phyloP scores from a whole-genome alignment of 2,329 filamentous ascomycete species.

The Arachnomyces sp. region DNA sequence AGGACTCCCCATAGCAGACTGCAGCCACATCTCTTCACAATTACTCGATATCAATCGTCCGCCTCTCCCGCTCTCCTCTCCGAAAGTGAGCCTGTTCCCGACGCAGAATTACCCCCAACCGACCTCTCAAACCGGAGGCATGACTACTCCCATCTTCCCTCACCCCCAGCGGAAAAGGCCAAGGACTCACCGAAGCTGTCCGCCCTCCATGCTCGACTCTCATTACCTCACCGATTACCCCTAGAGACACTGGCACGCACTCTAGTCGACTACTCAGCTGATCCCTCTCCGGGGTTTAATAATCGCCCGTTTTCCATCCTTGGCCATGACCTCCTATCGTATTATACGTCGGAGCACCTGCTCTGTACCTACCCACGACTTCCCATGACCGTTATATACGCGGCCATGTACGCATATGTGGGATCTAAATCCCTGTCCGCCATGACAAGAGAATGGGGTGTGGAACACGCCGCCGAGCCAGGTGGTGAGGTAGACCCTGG shows the following conservation, averaged over 20 bases:
- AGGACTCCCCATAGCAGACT: constrained; percentile 27
- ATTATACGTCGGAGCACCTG: constrained; percentile 82
- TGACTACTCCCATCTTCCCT: constrained; percentile 46
- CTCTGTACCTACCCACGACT: constrained; percentile 84
- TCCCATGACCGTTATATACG: constrained; percentile 78
- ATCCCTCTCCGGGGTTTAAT: constrained; percentile 73
- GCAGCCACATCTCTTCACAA: constrained; percentile 29
- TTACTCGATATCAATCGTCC: constrained; percentile 36
- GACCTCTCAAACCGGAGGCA: constrained; percentile 14
- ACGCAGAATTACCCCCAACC: constrained; percentile 19
- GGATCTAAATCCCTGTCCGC: constrained; percentile 66
- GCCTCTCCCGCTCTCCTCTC: constrained; percentile 23
- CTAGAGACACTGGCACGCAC: constrained; percentile 78
- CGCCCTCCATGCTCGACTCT: constrained; percentile 82
- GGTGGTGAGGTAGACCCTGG: constrained; percentile 89
- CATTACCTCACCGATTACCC: constrained; percentile 72
- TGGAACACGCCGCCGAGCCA: constrained; percentile 78
- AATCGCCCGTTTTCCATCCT: constrained; percentile 76
- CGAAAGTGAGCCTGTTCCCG: constrained; percentile 20
- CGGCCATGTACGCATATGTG: constrained; percentile 75
- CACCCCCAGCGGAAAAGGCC: constrained; percentile 62
- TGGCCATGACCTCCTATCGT: constrained; percentile 74
- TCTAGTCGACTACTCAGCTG: constrained; percentile 78
- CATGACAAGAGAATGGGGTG: constrained; percentile 80
- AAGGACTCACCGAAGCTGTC: constrained; percentile 77